Evolutionary conservation across 192 early-diverging fungal species (phyloP).

Genomic region (Coemansia sp.): DNA sequence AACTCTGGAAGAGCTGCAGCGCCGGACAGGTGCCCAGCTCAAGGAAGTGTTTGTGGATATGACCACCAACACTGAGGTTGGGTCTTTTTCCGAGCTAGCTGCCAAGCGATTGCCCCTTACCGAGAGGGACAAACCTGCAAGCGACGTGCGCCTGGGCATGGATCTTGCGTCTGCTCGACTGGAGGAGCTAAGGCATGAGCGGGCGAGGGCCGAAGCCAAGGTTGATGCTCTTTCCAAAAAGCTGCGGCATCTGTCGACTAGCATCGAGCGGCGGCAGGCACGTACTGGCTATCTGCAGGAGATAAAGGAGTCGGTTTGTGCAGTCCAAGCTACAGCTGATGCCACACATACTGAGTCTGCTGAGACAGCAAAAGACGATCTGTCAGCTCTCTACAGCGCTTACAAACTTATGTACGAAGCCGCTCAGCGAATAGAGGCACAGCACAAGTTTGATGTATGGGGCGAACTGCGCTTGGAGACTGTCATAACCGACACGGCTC

Average conservation of each 20-base stretch:
- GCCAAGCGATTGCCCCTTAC: slow-evolving; percentile 17
- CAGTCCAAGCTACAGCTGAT: not conserved
- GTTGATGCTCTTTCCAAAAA: not conserved
- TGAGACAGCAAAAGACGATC: not conserved
- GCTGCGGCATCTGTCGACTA: slow-evolving; percentile 7
- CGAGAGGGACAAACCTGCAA: slow-evolving; percentile 28
- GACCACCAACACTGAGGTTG: slow-evolving; percentile 31
- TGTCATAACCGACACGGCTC: slow-evolving; percentile 16
- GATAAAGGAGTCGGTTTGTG: slow-evolving; percentile 14
- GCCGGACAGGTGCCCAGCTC: slow-evolving; percentile 22
- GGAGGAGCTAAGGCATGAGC: slow-evolving; percentile 28
- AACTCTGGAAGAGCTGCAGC: slow-evolving; percentile 37
- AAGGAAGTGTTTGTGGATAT: slow-evolving; percentile 50
- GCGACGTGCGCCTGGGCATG: slow-evolving; percentile 39
- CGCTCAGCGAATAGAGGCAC: slow-evolving; percentile 6
- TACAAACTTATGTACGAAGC: slow-evolving; percentile 11
- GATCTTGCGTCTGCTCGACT: slow-evolving; percentile 32
- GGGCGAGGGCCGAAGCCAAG: not conserved
- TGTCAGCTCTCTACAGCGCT: slow-evolving; percentile 12
- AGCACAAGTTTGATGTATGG: slow-evolving; percentile 36
- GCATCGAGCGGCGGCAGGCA: slow-evolving; percentile 7
- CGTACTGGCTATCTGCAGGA: slow-evolving; percentile 19
- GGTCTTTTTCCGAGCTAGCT: slow-evolving; percentile 34
- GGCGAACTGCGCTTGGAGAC: slow-evolving; percentile 36
- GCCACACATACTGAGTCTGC: not conserved